Base-by-base conservation (phyloP, 495 filamentous ascomycete genomes). In the Neurospora sp. region DNA sequence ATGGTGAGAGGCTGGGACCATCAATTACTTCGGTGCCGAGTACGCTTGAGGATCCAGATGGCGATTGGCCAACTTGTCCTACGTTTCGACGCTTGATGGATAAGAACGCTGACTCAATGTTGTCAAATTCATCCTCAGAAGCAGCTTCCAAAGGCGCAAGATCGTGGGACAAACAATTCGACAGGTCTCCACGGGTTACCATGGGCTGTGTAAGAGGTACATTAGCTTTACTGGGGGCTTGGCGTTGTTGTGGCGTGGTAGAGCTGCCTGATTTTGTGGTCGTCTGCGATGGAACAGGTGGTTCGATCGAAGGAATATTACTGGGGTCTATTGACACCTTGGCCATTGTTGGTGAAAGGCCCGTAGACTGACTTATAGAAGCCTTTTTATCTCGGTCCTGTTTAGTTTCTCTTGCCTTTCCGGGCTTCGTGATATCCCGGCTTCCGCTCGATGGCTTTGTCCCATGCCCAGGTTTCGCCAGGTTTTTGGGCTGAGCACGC, bases 281-380 rank as follows among this genome's bases (percentile, higher is more conserved):
- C 12, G 37, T 61, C 37, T 41, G 45, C 35, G 31, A 69, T 48
- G 70, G 9, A 38, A 42, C 40, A 45, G 69, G 44, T 39, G 69
- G 10, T 20, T 68, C 71, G 12, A 27, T 71, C 45, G 74, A 42
- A 48, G 72, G 38, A 65, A 42, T 71, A 61, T 18, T 41, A 40
- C 71, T 40, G 38, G 14, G 59, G 65, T 68, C 72, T 48, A 81
- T 69, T 45, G 73, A 69, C 41, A 81, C 73, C 20, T 72, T 80
- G 14, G 78, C 78, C 10, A 81, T 74, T 16, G 68, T 65, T 39
- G 79, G 79, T 4, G 79, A 81, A 41, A 81, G 77, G 0, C 79
- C 79, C 4, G 78, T 76, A 6, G 77, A 41, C 39, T n/a, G 68
- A 53, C 10, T 71, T 39, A 27, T 40, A 16, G 74, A 37, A 71